Conservation (phyloP, 2,329 filamentous ascomycete species). For the Aphanoascus verrucosus region DNA sequence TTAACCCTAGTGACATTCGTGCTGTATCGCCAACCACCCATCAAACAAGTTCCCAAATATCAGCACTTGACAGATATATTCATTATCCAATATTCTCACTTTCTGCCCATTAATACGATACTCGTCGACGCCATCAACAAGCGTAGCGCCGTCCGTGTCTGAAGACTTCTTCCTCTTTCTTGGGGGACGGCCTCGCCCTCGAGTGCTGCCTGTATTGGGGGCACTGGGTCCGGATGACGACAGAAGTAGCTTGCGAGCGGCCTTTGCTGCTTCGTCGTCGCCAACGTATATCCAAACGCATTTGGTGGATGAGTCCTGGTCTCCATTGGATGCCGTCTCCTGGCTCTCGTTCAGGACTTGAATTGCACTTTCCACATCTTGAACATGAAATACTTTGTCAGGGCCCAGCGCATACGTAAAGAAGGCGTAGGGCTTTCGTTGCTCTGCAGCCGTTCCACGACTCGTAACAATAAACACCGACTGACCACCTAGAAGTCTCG, state of each 20-base stretch:
- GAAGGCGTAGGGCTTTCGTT: conserved; percentile 65
- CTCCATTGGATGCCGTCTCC: not conserved
- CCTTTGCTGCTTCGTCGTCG: conserved; percentile 47
- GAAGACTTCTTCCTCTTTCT: conserved; percentile 37
- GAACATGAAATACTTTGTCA: conserved; percentile 51
- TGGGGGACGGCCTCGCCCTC: conserved; percentile 20
- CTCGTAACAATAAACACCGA: conserved; percentile 62
- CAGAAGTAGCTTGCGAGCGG: conserved; percentile 31
- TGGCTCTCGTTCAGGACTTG: conserved; percentile 39
- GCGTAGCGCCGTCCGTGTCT: conserved; percentile 27
- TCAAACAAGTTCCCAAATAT: conserved; percentile 73
- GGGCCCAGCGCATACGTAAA: conserved; percentile 70
- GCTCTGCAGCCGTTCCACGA: conserved; percentile 52
- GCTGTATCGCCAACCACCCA: conserved; percentile 25
- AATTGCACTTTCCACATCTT: conserved; percentile 55
- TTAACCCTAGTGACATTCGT: not conserved
- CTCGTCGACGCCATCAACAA: conserved; percentile 23
- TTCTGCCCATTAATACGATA: conserved; percentile 37
- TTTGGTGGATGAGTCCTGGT: not conserved
- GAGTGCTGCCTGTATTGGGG: not conserved
- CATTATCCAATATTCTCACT: conserved; percentile 64
- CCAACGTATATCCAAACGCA: conserved; percentile 55
- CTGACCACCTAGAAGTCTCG: conserved; percentile 52
- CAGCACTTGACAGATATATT: conserved; percentile 83
- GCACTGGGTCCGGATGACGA: not conserved